A percentile compares a stretch with the other conserved stretches of the same genome.
phyloP scores from a whole-genome alignment of 768 basidiomycete species.

The Nidula microcarpa region DNA sequence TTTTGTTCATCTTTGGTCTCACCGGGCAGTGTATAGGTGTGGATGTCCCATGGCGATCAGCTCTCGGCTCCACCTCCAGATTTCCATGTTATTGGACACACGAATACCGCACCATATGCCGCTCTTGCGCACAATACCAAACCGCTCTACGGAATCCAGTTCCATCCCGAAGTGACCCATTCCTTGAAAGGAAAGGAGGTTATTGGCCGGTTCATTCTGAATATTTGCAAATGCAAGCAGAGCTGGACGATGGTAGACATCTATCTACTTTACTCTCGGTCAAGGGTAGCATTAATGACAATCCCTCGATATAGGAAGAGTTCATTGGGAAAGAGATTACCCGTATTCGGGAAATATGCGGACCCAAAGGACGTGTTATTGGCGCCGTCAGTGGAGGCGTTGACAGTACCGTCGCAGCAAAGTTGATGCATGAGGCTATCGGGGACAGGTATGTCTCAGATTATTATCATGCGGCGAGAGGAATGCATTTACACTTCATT shows the following conservation, averaged over 20 bases:
- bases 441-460: constrained; percentile 72
- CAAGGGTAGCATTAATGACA: not conserved
- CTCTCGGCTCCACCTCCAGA: constrained; percentile 74
- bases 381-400: constrained; percentile 98
- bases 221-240: constrained; percentile 75
- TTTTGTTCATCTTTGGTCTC: constrained; percentile 10
- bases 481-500: not conserved
- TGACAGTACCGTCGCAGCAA: constrained; percentile 97
- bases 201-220: constrained; percentile 78
- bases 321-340: constrained; percentile 97
- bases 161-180: constrained; percentile 98
- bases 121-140: constrained; percentile 90
- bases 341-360: constrained; percentile 92
- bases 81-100: constrained; percentile 88
- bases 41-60: constrained; percentile 99
- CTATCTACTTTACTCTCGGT: constrained; percentile 6
- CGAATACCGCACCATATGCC: constrained; percentile 84
- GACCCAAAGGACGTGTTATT: constrained; percentile 91
- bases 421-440: constrained; percentile 99
- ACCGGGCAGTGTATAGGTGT: constrained; percentile 62
- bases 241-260: constrained; percentile 90
- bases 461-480: constrained; percentile 3
- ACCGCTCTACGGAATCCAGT: constrained; percentile 94
- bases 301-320: constrained; percentile 60
- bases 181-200: constrained; percentile 87